These are phyloP conservation scores for Candolleomyces eurysporus DNA, from an alignment of 768 basidiomycete genomes.

Conservation along the genomic window DNA sequence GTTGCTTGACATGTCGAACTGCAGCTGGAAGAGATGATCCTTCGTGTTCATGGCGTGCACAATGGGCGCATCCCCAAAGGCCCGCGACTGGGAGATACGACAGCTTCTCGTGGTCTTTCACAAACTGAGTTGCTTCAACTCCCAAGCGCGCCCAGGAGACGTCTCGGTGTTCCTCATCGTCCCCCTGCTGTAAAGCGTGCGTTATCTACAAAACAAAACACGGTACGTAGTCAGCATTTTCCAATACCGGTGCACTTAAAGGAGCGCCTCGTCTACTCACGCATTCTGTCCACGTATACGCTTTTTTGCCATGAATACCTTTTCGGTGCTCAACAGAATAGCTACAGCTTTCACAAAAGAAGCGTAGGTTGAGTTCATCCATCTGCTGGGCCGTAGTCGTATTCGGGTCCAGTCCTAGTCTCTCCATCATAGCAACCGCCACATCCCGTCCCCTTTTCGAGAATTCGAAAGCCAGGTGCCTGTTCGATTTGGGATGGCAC, in stretches of 20 bases:
- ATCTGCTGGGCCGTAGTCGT: not conserved
- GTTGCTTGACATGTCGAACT: not conserved
- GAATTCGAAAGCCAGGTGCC: not conserved
- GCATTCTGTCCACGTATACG: conserved; percentile 1
- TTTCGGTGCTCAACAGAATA: not conserved
- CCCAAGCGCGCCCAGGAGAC: not conserved
- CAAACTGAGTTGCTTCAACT: not conserved
- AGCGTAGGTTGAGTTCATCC: conserved; percentile 1
- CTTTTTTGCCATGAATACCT: not conserved
- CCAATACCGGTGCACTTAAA: too few species aligned
- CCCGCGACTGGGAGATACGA: not conserved
- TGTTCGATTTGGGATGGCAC: not conserved
- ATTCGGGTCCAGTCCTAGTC: not conserved
- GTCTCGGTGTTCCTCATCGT: not conserved
- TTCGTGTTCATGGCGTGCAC: not conserved
- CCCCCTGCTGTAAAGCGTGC: not conserved
- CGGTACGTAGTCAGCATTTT: too few species aligned
- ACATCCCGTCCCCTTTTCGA: not conserved
- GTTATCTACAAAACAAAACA: not conserved
- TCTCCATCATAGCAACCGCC: not conserved
- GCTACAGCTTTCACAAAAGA: not conserved
- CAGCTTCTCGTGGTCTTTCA: conserved; percentile 1
- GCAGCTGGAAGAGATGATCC: not conserved
- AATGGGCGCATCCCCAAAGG: conserved; percentile 1
- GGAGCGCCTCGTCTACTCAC: not conserved